A percentile compares a stretch with the other conserved stretches of the same genome.
Evolutionary conservation across 2,329 filamentous ascomycete genomes (phyloP).

Genomic region (Aspergillus sp.): DNA sequence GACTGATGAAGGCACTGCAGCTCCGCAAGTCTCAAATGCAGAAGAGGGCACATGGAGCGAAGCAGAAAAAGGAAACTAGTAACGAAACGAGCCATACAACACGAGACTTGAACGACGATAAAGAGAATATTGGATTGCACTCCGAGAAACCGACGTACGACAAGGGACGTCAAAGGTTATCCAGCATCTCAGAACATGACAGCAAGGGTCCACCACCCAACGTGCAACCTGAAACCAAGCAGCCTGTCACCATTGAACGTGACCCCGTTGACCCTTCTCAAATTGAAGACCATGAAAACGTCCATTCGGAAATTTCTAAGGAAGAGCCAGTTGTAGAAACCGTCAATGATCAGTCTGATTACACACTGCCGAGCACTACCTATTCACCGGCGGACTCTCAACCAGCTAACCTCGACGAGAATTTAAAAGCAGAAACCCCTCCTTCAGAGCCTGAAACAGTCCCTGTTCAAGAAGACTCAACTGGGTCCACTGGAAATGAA

Average conservation of each 20-base stretch:
- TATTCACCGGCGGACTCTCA: slow-evolving; percentile 7
- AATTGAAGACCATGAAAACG: slow-evolving; percentile 1
- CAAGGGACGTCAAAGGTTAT: slow-evolving; percentile 9
- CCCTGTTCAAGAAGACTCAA: slow-evolving; percentile 23
- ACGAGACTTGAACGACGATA: slow-evolving; percentile 18
- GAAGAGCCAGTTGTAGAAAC: neutral
- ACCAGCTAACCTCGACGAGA: neutral
- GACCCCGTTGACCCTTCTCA: slow-evolving; percentile 3
- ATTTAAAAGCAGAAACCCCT: slow-evolving; percentile 15
- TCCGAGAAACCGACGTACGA: slow-evolving; percentile 13
- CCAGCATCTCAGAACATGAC: slow-evolving; percentile 12
- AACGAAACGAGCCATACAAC: slow-evolving; percentile 15
- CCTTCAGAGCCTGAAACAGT: slow-evolving; percentile 27
- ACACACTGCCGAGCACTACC: neutral
- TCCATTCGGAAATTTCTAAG: neutral
- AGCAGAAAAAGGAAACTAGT: slow-evolving; percentile 23
- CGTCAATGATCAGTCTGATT: neutral
- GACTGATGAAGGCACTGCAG: slow-evolving; percentile 92
- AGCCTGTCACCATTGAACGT: slow-evolving; percentile 1
- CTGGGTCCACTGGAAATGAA: slow-evolving; percentile 22
- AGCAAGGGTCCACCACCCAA: slow-evolving; percentile 17
- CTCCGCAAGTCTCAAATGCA: slow-evolving; percentile 77
- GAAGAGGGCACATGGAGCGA: slow-evolving; percentile 33
- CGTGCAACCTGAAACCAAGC: slow-evolving; percentile 13
- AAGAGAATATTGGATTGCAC: slow-evolving; percentile 31